These are phyloP conservation scores for Xylaria sp. DNA, from an alignment of 2,329 filamentous ascomycete species.

Conservation along the genomic window DNA sequence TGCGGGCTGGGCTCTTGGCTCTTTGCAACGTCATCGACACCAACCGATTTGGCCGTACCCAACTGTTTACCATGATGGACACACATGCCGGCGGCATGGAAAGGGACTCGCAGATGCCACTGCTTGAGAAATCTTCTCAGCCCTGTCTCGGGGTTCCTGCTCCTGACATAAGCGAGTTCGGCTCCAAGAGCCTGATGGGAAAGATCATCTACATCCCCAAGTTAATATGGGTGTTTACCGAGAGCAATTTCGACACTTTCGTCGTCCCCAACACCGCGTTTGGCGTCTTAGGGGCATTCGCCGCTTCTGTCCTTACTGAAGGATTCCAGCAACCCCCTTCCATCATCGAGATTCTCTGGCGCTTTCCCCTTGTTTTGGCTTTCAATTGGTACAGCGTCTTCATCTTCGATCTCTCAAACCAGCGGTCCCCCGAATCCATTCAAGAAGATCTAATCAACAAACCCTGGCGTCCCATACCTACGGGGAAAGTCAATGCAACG, in stretches of 20 bases:
- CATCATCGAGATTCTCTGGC: conserved; percentile 23
- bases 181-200: conserved; percentile 16
- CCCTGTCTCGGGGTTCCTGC: neutral
- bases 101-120: conserved; percentile 4
- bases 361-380: conserved; percentile 21
- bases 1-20: neutral
- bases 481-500: conserved; percentile 21
- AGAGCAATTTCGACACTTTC: conserved; percentile 43
- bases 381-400: conserved; percentile 39
- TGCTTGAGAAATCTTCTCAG: conserved; percentile 21
- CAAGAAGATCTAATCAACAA: conserved; percentile 43
- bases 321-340: conserved; percentile 19
- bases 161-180: conserved; percentile 24
- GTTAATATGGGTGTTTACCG: conserved; percentile 38
- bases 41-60: neutral
- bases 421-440: conserved; percentile 37
- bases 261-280: conserved; percentile 41
- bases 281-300: conserved; percentile 41
- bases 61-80: conserved; percentile 4
- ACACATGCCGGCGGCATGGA: neutral
- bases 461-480: conserved; percentile 40
- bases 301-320: conserved; percentile 20
- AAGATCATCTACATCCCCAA: conserved; percentile 26
- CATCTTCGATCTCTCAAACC: conserved; percentile 41
- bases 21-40: neutral